These are phyloP conservation scores for Pichia sp. DNA, from an alignment of 1,139 yeast species.

Conservation along the genomic window DNA sequence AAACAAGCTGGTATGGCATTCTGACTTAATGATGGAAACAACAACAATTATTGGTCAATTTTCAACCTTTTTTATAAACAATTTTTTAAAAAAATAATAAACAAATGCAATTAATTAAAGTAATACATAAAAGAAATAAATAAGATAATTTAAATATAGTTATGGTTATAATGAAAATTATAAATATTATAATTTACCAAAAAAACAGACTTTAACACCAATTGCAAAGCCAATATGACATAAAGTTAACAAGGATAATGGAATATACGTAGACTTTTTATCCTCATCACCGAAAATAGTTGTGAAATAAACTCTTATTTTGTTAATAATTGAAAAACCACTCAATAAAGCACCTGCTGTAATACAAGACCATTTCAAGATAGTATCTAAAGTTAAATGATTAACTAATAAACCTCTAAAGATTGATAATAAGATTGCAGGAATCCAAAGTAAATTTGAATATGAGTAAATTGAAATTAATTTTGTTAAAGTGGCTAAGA, in stretches of 20 bases:
- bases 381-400: constrained; percentile 23
- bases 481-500: constrained; percentile 36
- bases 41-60: no score
- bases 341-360: constrained; percentile 41
- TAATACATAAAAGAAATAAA: background rate
- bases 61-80: no score
- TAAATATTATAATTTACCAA: constrained; percentile 30
- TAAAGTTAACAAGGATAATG: constrained; percentile 31
- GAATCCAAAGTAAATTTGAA: constrained; percentile 72
- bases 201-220: constrained; percentile 44
- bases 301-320: constrained; percentile 38
- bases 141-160: background rate
- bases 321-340: constrained; percentile 41
- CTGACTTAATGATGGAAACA: no score
- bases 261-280: constrained; percentile 21
- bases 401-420: constrained; percentile 42
- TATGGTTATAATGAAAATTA: constrained; percentile 22
- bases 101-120: no score
- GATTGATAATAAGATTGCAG: constrained; percentile 57
- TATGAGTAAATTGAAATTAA: constrained; percentile 67
- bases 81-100: no score
- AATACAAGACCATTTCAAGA: constrained; percentile 46
- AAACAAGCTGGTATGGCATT: no score
- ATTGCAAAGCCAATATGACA: constrained; percentile 41
- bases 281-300: constrained; percentile 33